Evolutionary conservation across 805 yeast genomes (phyloP).

Genomic region (Yarrowia bubula): DNA sequence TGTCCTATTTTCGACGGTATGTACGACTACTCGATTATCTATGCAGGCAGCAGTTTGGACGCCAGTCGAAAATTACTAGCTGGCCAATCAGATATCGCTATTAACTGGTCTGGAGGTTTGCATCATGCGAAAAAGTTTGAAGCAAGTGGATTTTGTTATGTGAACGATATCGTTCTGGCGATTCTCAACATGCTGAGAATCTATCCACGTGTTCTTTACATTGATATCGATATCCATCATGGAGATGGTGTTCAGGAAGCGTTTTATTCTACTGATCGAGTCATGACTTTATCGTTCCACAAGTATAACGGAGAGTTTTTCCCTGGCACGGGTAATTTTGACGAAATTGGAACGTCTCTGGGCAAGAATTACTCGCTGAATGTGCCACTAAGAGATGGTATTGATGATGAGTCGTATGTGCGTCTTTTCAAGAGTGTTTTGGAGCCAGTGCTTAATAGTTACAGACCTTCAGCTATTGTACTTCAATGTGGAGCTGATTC

Average conservation of each 20-base stretch:
- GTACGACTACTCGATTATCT: slow-evolving; percentile 81
- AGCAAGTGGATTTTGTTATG: slow-evolving; percentile 88
- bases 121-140: slow-evolving; percentile 91
- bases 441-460: slow-evolving; percentile 82
- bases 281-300: slow-evolving; percentile 87
- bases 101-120: slow-evolving; percentile 90
- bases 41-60: slow-evolving; percentile 88
- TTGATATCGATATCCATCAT: slow-evolving; percentile 89
- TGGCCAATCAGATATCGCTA: slow-evolving; percentile 85
- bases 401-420: slow-evolving; percentile 78
- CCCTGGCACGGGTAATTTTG: slow-evolving; percentile 88
- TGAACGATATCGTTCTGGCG: slow-evolving; percentile 85
- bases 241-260: slow-evolving; percentile 97
- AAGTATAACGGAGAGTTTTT: slow-evolving; percentile 86
- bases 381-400: slow-evolving; percentile 88
- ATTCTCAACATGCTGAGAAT: slow-evolving; percentile 74
- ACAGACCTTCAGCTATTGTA: slow-evolving; percentile 95
- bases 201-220: slow-evolving; percentile 82
- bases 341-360: slow-evolving; percentile 79
- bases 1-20: slow-evolving; percentile 95
- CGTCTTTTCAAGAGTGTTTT: slow-evolving; percentile 68
- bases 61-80: slow-evolving; percentile 80
- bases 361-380: slow-evolving; percentile 83
- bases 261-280: slow-evolving; percentile 85
- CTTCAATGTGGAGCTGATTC: slow-evolving; percentile 99